Percentiles rank a stretch among this genome's conserved stretches.
Conservation (phyloP, 78 protist genomes). For the Dictyostelium capitatum region DNA sequence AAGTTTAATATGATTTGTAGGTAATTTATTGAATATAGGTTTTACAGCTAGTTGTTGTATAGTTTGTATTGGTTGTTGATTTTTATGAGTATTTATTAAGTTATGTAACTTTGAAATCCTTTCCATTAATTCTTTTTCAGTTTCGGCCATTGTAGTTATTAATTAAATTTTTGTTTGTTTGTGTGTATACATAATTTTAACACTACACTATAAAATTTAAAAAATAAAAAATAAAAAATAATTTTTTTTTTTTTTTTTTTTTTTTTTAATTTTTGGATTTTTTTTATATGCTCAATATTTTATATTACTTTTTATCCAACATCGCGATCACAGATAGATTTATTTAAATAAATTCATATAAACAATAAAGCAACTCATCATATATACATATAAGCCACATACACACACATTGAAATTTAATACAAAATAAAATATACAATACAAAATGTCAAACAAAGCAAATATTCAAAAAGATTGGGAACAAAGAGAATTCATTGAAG, state of each 20-base stretch:
- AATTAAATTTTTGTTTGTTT: not conserved
- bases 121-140: not conserved
- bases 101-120: not conserved
- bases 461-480: conserved; percentile 85
- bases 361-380: too few species aligned
- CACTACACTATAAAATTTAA: not conserved
- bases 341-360: too few species aligned
- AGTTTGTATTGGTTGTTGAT: not conserved
- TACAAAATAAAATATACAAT: not conserved
- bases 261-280: not conserved
- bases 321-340: too few species aligned
- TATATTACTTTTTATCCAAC: too few species aligned
- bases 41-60: not conserved
- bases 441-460: conserved; percentile 26
- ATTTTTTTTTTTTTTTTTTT: not conserved
- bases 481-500: conserved; percentile 79
- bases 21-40: conserved; percentile 25
- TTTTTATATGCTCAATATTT: too few species aligned
- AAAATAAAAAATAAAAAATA: not conserved
- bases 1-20: not conserved
- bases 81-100: not conserved
- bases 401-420: not conserved
- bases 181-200: not conserved
- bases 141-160: not conserved
- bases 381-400: not conserved